Base-by-base conservation (phyloP, 208 protist genomes). In the Leishmania major region DNA sequence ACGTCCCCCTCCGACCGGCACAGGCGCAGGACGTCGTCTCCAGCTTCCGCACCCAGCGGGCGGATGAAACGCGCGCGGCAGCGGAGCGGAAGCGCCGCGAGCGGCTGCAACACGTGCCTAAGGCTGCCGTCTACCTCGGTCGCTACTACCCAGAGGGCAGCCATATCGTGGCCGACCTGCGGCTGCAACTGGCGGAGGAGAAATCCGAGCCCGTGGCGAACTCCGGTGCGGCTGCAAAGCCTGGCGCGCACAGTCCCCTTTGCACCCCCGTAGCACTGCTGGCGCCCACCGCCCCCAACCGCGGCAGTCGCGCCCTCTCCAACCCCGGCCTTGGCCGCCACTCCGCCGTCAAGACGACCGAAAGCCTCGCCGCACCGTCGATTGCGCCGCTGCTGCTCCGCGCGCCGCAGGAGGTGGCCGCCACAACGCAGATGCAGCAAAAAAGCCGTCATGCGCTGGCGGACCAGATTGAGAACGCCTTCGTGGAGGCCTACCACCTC, bases 401-500 rank as follows among this genome's bases (percentile, higher is more conserved):
- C 57, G 71, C 74, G 6, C 78, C 78, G 35, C 75, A 85, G 22
- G 79, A 81, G n/a, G 81, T 57, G 4, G 75, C 81, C 7, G 35
- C 35, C 78, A 62, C 60, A 60, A 62, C 80, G 31, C 78, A 71
- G 40, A 72, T 80, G 43, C 83, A 85, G 22, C 80, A 81, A n/a
- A 82, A 91, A 73, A 51, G 57, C n/a, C 86, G 86, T 62, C 86
- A 67, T 35, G 31, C 70, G 49, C 11, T 90, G 11, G 79, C 85
- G 11, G 77, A 89, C 15, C 88, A 94, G 49, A 75, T 96, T 37
- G 84, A 92, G 35, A 84, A 95, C 19, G 83, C 79, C 28, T 96
- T 96, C 73, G 88, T 93, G 72, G 83, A 80, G 17, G 84, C 86
- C 15, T 90, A 92, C 86, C 87, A 91, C 73, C 79, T 90, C 28